Evolutionary conservation across 2,329 filamentous ascomycete genomes (phyloP).

Genomic region (Westerdykella ornata): DNA sequence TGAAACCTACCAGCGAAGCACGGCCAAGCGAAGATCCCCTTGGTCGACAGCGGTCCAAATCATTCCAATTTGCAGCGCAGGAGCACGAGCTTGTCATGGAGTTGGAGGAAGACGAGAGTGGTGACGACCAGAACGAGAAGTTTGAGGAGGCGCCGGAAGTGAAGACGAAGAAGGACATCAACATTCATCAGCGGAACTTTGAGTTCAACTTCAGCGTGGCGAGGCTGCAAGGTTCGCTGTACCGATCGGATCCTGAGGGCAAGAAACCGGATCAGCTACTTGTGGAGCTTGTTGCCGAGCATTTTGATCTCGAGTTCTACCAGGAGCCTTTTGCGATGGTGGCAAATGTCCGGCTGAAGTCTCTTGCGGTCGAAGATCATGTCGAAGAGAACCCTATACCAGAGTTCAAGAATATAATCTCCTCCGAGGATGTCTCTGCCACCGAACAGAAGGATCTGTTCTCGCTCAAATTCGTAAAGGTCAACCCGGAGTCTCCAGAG

Average conservation of each 20-base stretch:
- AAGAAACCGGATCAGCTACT: constrained; percentile 71
- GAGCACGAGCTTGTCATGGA: constrained; percentile 74
- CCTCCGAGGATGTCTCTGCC: constrained; percentile 67
- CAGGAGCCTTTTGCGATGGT: constrained; percentile 87
- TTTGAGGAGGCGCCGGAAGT: constrained; percentile 63
- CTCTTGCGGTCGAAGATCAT: constrained; percentile 86
- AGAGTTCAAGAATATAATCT: constrained; percentile 97
- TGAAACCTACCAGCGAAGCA: constrained; percentile 30
- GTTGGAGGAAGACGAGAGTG: constrained; percentile 48
- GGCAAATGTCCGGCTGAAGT: constrained; percentile 80
- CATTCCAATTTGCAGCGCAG: constrained; percentile 65
- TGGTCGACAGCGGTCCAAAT: constrained; percentile 57
- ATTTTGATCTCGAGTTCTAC: constrained; percentile 82
- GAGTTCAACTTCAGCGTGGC: constrained; percentile 97
- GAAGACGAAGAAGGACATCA: constrained; percentile 44
- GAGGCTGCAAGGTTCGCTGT: constrained; percentile 86
- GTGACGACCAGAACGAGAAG: constrained; percentile 56
- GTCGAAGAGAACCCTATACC: constrained; percentile 77
- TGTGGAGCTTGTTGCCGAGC: constrained; percentile 84
- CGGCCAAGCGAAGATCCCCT: constrained; percentile 28
- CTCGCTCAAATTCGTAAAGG: constrained; percentile 79
- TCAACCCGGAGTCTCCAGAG: constrained; percentile 86
- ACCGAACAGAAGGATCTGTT: constrained; percentile 75
- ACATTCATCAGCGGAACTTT: constrained; percentile 82
- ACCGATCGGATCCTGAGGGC: constrained; percentile 73